These are phyloP conservation scores for Venustampulla echinocandica DNA, from an alignment of 495 filamentous ascomycete genomes.

Conservation along the genomic window DNA sequence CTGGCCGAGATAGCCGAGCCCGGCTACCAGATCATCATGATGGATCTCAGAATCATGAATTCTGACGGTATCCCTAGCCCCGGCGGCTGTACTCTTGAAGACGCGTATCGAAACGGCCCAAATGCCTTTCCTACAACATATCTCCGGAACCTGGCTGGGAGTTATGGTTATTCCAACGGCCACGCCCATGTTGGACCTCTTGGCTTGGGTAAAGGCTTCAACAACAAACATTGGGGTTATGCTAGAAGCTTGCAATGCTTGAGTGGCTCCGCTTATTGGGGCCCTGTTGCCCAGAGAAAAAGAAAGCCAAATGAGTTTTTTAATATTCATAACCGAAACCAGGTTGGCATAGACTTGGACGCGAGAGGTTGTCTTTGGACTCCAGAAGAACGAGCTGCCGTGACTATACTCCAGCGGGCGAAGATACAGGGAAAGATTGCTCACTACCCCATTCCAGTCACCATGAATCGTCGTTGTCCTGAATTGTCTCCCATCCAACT, in stretches of 20 bases:
- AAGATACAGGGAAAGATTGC: not conserved
- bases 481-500: too few relatives aligned
- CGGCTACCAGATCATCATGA: slow-evolving; percentile 11
- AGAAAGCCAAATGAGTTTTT: not conserved
- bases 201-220: not conserved
- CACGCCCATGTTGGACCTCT: slow-evolving; percentile 1
- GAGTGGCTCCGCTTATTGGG: not conserved
- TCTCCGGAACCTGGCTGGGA: not conserved
- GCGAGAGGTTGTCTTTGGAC: not conserved
- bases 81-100: too few relatives aligned
- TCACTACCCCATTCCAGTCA: not conserved
- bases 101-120: slow-evolving; percentile 1
- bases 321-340: not conserved
- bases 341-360: not conserved
- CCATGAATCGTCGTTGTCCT: too few relatives aligned
- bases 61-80: slow-evolving; percentile 3
- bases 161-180: not conserved
- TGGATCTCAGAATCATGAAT: not conserved
- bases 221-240: not conserved
- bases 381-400: not conserved
- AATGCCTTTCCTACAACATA: not conserved
- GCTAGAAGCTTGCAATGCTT: not conserved
- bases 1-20: slow-evolving; percentile 10
- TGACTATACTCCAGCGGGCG: not conserved
- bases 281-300: too few relatives aligned